These are phyloP conservation scores for Starmerella lactis-condensi DNA, from an alignment of 805 yeast genomes.

Conservation along the genomic window DNA sequence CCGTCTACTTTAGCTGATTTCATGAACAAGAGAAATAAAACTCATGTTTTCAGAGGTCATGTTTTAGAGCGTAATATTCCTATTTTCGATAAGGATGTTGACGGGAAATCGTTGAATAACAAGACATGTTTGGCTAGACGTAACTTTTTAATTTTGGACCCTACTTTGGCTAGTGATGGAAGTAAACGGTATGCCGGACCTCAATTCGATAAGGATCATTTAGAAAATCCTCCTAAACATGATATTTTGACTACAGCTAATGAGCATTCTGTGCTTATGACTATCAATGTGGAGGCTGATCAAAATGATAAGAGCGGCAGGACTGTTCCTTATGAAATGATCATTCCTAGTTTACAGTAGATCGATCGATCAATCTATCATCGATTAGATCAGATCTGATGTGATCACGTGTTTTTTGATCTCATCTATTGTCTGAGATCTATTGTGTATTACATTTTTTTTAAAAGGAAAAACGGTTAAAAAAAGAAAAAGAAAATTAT, in stretches of 20 bases:
- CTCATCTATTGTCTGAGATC: neutral
- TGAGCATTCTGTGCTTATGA: slow-evolving; percentile 40
- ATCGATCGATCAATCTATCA: neutral
- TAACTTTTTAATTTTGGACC: slow-evolving; percentile 34
- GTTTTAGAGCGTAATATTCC: slow-evolving; percentile 74
- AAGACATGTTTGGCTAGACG: slow-evolving; percentile 37
- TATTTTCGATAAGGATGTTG: slow-evolving; percentile 41
- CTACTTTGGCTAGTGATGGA: slow-evolving; percentile 6
- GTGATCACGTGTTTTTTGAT: neutral
- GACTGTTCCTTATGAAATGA: slow-evolving; percentile 47
- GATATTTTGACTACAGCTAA: slow-evolving; percentile 6
- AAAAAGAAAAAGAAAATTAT: neutral
- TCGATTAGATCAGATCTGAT: neutral
- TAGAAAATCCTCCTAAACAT: slow-evolving; percentile 4
- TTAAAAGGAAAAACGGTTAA: neutral
- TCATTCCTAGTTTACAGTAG: slow-evolving; percentile 34
- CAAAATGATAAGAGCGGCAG: slow-evolving; percentile 29
- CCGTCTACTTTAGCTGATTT: slow-evolving; percentile 69
- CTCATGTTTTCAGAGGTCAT: slow-evolving; percentile 44
- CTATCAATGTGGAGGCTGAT: slow-evolving; percentile 57
- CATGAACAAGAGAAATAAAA: slow-evolving; percentile 44
- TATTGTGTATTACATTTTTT: neutral
- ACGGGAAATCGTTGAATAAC: slow-evolving; percentile 32
- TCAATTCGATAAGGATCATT: slow-evolving; percentile 6
- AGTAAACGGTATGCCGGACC: slow-evolving; percentile 12